Percentiles rank a stretch among this genome's conserved stretches.
Conservation (phyloP, 2,329 filamentous ascomycete genomes). For the Xylaria sp. region DNA sequence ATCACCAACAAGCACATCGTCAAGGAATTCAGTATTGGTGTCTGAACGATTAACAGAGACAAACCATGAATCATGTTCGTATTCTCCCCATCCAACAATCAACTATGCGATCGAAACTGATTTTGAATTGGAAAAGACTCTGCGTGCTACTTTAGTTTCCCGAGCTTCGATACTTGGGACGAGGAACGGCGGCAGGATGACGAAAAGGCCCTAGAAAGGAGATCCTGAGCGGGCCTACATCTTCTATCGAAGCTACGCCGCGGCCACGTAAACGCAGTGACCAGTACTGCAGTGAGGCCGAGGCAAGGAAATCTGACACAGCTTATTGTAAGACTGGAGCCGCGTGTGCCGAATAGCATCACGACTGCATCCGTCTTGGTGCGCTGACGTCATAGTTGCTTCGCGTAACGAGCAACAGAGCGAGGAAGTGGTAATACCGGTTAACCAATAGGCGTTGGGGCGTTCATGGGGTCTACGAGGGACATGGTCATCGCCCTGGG, state of each 20-base stretch:
- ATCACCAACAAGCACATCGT: conserved; percentile 51
- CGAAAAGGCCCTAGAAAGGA: conserved; percentile 49
- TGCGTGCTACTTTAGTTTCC: conserved; percentile 77
- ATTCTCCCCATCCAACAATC: neutral
- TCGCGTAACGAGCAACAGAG: conserved; percentile 7
- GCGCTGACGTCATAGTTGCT: conserved; percentile 28
- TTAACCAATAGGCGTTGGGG: conserved; percentile 33
- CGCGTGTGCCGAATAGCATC: conserved; percentile 6
- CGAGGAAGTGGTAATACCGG: conserved; percentile 16
- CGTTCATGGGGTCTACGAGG: conserved; percentile 21
- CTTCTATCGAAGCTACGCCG: conserved; percentile 2
- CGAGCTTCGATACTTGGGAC: conserved; percentile 76
- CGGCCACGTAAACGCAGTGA: neutral
- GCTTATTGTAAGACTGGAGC: conserved; percentile 9
- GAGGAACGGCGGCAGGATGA: conserved; percentile 54
- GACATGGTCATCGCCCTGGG: conserved; percentile 8
- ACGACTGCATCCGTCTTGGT: conserved; percentile 17
- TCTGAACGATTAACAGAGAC: conserved; percentile 40
- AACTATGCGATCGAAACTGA: conserved; percentile 30
- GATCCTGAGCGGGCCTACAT: conserved; percentile 23
- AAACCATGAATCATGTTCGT: conserved; percentile 43
- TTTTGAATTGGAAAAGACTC: conserved; percentile 45
- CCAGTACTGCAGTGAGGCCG: neutral
- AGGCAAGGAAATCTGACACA: conserved; percentile 1
- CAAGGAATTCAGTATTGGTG: conserved; percentile 52